A percentile compares a stretch with the other conserved stretches of the same genome.
Conservation (phyloP, 176 grass and related monocot species). For the Sorghum bicolor region DNA sequence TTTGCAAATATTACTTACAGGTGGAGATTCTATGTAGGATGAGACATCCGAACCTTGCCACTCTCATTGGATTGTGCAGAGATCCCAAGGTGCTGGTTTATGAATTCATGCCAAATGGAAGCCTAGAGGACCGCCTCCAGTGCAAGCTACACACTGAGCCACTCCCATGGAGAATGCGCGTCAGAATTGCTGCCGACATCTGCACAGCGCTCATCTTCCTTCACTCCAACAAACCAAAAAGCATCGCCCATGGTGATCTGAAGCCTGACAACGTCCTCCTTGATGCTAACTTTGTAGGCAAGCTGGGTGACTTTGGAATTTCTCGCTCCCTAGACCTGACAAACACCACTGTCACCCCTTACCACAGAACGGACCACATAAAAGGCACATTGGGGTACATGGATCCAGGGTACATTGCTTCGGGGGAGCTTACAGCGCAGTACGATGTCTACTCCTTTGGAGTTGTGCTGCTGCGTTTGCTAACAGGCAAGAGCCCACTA, state of each 20-base stretch:
- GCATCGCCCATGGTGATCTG: constrained; percentile 66
- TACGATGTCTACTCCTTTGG: constrained; percentile 82
- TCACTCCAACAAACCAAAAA: constrained; percentile 49
- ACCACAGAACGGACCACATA: constrained; percentile 54
- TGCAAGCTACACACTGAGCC: constrained; percentile 21
- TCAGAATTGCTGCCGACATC: constrained; percentile 55
- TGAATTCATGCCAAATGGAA: constrained; percentile 59
- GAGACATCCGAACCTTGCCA: constrained; percentile 75
- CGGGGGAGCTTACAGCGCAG: constrained; percentile 63
- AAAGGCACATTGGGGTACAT: constrained; percentile 75
- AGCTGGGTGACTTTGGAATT: constrained; percentile 76
- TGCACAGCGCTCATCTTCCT: constrained; percentile 72
- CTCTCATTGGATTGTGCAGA: constrained; percentile 60
- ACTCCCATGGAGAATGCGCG: constrained; percentile 55
- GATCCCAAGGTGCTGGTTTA: constrained; percentile 57
- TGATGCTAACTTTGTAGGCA: constrained; percentile 36
- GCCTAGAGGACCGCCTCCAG: constrained; percentile 59
- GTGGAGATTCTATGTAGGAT: constrained; percentile 53
- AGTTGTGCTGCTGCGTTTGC: constrained; percentile 60
- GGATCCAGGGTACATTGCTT: constrained; percentile 64
- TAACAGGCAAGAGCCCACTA: constrained; percentile 53
- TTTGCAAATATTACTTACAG: constrained; percentile 41
- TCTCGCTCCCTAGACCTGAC: constrained; percentile 58
- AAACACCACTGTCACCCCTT: constrained; percentile 50
- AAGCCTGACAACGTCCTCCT: constrained; percentile 79